Evolutionary conservation across 2,329 filamentous ascomycete species (phyloP), one percentile per base, ranked within the genome.

Genomic region (Colletotrichum cuscutae): DNA sequence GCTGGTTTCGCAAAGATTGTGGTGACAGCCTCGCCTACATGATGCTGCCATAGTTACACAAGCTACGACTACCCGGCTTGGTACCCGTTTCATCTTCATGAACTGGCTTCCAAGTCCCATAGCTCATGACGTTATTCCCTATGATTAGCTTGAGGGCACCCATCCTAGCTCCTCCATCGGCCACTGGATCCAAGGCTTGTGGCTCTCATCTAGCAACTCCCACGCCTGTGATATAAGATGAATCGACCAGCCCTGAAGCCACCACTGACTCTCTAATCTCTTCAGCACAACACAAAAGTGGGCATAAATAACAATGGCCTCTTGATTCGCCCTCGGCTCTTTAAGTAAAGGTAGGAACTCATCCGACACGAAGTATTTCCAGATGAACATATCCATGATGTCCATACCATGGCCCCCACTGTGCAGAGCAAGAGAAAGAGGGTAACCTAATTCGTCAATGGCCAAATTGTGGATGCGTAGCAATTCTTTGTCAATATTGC

Each of bases 341-440:
- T 76, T 76, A 8, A 85, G 73, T 19, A 85, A 74, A 8, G 80
- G 78, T 5, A 85, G 68, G 32, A 83, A 81, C 5, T 81, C 80
- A 52, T 82, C 78, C 1, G 79, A 76, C 1, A 83, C 77, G 15
- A 74, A 67, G 74, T 82, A 84, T 54, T 84, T 77, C 83, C 83
- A 85, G 5, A 82, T 77, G 72, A 85, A 84, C 2, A 83, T 76
- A 67, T 85, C 84, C 2, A 79, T 76, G 7, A 81, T 76, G 56
- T 86, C 84, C 62, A 77, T 75, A 13, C 53, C 60, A 37, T 35
- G 46, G 5, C 60, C 70, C 1, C 56, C 70, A 3, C 37, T 46
- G 4, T 65, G 22, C 28, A 70, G 6, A 15, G 68, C 59, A 13
- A 76, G 65, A 11, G 63, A 62, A 11, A 76, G 68, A 9, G 73